Base-by-base conservation (phyloP, 148 eudicot genomes). In the Euryodendron excelsum region DNA sequence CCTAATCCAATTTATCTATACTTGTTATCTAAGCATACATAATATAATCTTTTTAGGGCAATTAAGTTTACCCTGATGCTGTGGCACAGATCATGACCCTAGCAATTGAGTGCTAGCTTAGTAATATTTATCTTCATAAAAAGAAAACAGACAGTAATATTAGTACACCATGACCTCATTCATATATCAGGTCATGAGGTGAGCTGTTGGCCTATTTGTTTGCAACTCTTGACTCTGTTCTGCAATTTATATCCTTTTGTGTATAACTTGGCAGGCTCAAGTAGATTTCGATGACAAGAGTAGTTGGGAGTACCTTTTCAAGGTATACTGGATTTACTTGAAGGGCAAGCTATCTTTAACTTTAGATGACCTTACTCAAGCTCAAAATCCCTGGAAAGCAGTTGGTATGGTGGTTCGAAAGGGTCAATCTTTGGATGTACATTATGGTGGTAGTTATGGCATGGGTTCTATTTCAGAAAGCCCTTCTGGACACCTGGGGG, bases 261-360 rank as follows among this genome's bases (percentile, higher is more conserved):
- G 37, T 70, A 14, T 72, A 75, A 58, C 13, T 64, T 74, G 48
- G 84, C 93, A 96, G 98, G 92, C 82, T 75, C 89, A 89, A 72
- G 97, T 96, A 77, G 99, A 96, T 87, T 96, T 96, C 85, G 98
- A 93, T 86, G 99, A 96, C 87, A 81, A 82, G 59, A 86, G 79
- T 67, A 92, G 97, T 80, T 96, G 99, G 99, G 98, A 93, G 86
- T 93, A 96, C 80, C 97, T 96, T 58, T 96, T 96, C 79, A 96
- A 96, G 86, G 86, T 90, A 68, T 96, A 96, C 71, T 96, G 98
- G 98, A 70, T 89, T 61, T 82, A 52, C 73, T 80, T 92, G 84
- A 96, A 93, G 80, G 90, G 87, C 71, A 94, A 89, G 72, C 83
- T 92, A 73, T 89, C 92, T 74, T 84, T 96, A 48, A 90, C 97